These are phyloP conservation scores for Aspergillus proliferans DNA, from an alignment of 2,329 filamentous ascomycete genomes.

Conservation along the genomic window DNA sequence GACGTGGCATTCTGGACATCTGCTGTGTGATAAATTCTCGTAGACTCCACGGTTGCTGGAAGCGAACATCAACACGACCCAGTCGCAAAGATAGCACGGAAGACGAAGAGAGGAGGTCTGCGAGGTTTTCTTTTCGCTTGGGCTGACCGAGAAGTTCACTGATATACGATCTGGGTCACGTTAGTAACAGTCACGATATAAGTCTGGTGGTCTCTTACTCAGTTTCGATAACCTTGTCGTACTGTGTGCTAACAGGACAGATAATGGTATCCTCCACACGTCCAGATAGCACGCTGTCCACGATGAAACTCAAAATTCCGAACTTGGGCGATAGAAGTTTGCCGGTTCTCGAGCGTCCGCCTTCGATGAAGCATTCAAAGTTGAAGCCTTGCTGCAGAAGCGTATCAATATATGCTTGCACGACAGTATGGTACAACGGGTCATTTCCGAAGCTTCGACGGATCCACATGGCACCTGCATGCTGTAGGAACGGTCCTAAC, in stretches of 20 bases:
- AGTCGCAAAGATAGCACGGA: slow-evolving; percentile 83
- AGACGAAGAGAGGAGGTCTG: slow-evolving; percentile 81
- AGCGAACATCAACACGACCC: slow-evolving; percentile 88
- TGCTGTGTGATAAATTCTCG: slow-evolving; percentile 75
- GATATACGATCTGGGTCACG: slow-evolving; percentile 65
- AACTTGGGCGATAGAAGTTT: slow-evolving; percentile 94
- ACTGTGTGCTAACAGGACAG: slow-evolving; percentile 93
- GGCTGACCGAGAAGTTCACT: slow-evolving; percentile 88
- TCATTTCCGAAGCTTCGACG: slow-evolving; percentile 88
- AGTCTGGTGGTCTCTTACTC: slow-evolving; percentile 43
- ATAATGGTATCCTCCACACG: slow-evolving; percentile 86
- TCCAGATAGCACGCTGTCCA: slow-evolving; percentile 84
- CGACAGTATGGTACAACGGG: slow-evolving; percentile 80
- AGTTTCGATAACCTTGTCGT: slow-evolving; percentile 98
- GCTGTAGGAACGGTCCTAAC: slow-evolving; percentile 82
- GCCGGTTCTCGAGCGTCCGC: slow-evolving; percentile 83
- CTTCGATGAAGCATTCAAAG: slow-evolving; percentile 96
- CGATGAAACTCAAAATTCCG: slow-evolving; percentile 82
- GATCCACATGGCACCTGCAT: slow-evolving; percentile 98
- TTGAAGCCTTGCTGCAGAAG: slow-evolving; percentile 86
- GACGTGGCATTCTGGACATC: slow-evolving; percentile 50
- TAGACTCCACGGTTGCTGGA: slow-evolving; percentile 93
- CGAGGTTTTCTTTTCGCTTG: slow-evolving; percentile 90
- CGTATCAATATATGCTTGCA: slow-evolving; percentile 93
- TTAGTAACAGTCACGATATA: slow-evolving; percentile 4